Percentiles rank a stretch among this genome's conserved stretches.
phyloP scores from a whole-genome alignment of 2,329 filamentous ascomycete species.

The Paecilomyces variotii region DNA sequence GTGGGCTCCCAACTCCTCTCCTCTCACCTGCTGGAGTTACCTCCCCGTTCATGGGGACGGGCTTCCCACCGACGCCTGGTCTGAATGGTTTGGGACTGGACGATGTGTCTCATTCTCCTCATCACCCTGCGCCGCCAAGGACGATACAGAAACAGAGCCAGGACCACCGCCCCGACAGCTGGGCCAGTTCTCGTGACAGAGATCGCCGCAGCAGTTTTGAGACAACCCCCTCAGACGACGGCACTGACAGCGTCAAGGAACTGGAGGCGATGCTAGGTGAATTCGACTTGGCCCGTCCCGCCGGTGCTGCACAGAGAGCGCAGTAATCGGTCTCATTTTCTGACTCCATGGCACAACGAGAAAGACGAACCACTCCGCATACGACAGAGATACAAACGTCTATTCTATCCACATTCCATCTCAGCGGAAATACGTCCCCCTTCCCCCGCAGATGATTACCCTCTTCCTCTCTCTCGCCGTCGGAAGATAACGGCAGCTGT shows the following conservation, averaged over 20 bases:
- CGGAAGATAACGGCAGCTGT: background rate
- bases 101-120: background rate
- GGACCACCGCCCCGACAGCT: background rate
- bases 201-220: background rate
- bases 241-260: background rate
- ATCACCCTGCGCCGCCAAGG: background rate
- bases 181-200: background rate
- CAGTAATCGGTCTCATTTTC: background rate
- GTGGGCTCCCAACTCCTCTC: constrained; percentile 9
- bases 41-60: background rate
- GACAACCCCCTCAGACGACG: background rate
- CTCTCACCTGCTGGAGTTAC: background rate
- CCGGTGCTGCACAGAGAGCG: background rate
- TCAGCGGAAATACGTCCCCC: background rate
- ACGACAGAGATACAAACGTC: background rate
- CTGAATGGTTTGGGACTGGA: background rate
- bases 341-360: background rate
- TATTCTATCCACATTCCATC: background rate
- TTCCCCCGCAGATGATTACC: background rate
- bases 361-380: background rate
- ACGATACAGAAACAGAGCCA: background rate
- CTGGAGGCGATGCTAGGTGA: background rate
- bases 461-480: background rate
- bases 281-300: background rate
- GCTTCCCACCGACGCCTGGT: background rate